Evolutionary conservation across 2,329 filamentous ascomycete species (phyloP), one percentile per base, ranked within the genome.

Genomic region (Sclerotinia spermophila): DNA sequence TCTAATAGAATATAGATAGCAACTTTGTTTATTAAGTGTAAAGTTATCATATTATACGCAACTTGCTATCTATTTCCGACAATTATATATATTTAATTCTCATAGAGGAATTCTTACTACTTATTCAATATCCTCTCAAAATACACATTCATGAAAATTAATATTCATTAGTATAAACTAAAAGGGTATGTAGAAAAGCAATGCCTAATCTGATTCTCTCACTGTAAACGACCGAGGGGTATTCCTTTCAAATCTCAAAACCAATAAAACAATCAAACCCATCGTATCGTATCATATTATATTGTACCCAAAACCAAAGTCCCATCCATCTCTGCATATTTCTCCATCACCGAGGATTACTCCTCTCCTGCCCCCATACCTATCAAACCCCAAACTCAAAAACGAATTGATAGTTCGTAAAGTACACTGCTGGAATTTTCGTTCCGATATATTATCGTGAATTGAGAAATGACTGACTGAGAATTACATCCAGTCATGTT

Each of bases 191-290:
- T 35, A 51, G 21, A 5, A 33, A 21, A 33, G 21, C 40, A 53
- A 53, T 5, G 38, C 27, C n/a, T 8, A 40, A 66, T 40, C 8
- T n/a, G n/a, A 53, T 13, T 27, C 8, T 66, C 19, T 24, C 19
- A 51, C 5, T 33, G 6, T 44, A 8, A 33, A 58, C 55, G 51
- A 67, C 38, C 51, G 44, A 33, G 48, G 65, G 65, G 65, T 67
- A 67, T 67, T 44, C 35, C 38, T 53, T 3, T 19, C 13, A 33
- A 69, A 64, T 48, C 33, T 17, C 60, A 61, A 68, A 44, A 51
- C 48, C 66, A 42, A 60, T n/a, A 24, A 44, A 59, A 35, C n/a
- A 48, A 53, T 60, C 24, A 19, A 17, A 42, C 15, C 56, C 58
- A 11, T 59, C 30, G 21, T 59, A 59, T 65, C 62, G 35, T 27